Conservation (phyloP, 2,329 filamentous ascomycete species). For the Cercospora sp. region DNA sequence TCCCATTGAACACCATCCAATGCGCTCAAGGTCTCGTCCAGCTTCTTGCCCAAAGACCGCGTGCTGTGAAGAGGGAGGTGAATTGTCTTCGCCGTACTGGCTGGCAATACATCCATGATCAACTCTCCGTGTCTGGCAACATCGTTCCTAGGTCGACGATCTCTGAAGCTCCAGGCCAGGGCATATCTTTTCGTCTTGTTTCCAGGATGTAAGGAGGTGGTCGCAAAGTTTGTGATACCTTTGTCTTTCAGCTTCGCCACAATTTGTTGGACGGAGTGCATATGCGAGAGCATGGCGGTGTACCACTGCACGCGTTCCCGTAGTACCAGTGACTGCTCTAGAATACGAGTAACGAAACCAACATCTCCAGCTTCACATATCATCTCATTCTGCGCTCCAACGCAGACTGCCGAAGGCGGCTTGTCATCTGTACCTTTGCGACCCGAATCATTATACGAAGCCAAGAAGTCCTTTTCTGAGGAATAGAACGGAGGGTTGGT, state of each 20-base stretch:
- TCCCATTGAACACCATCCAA: conserved; percentile 63
- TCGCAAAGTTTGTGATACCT: conserved; percentile 73
- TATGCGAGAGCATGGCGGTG: conserved; percentile 84
- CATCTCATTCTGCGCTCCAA: conserved; percentile 82
- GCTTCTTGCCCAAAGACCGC: conserved; percentile 37
- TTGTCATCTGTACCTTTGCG: conserved; percentile 55
- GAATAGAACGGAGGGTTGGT: conserved; percentile 93
- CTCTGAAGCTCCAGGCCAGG: conserved; percentile 79
- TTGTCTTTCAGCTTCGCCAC: conserved; percentile 57
- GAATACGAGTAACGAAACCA: conserved; percentile 69
- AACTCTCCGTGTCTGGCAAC: conserved; percentile 36
- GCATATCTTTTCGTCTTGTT: conserved; percentile 81
- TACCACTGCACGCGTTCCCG: conserved; percentile 75
- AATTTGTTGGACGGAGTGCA: conserved; percentile 65
- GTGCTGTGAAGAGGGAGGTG: conserved; percentile 33
- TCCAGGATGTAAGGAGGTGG: conserved; percentile 77
- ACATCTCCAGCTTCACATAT: conserved; percentile 72
- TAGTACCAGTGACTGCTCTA: conserved; percentile 66
- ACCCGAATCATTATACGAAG: conserved; percentile 45
- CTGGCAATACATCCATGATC: conserved; percentile 38
- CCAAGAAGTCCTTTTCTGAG: conserved; percentile 67
- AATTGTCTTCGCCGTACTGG: conserved; percentile 54
- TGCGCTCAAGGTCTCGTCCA: conserved; percentile 52
- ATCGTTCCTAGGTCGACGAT: conserved; percentile 60
- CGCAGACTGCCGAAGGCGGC: conserved; percentile 66